Evolutionary conservation across 164 flowering plant genomes (phyloP), one percentile per base, ranked within the genome.

Genomic region (Aristolochia fimbriata): DNA sequence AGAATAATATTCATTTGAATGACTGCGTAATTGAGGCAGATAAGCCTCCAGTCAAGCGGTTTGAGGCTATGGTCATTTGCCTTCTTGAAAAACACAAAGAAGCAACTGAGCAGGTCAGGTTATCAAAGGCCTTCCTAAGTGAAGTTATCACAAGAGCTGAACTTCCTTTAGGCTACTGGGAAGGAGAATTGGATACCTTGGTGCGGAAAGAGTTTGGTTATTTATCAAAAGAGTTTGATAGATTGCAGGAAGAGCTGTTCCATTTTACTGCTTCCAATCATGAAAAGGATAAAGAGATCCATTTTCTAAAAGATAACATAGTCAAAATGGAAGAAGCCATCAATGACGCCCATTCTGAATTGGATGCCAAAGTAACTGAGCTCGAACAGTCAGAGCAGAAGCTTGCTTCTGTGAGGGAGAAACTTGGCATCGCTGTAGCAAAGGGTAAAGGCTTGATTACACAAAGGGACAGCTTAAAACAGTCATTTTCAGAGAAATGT

Each of bases 391-490:
- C 97, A 59, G 99, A 94, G 73, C 96, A 83, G 78, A 81, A 91
- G 57, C 80, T 84, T 23, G 76, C 87, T 49, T 85, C 96, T 64
- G 71, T 85, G 23, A 85, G 95, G 70, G 99, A 94, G 74, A 94
- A 91, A 76, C 96, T 94, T 56, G 70, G 97, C 70, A 84, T 91
- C 30, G 99, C 99, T 64, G 99, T 94, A 61, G 81, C 91, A 13
- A 94, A 91, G 68, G 99, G 99, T 47, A 94, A 94, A 78, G 96
- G 96, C 46, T 74, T 94, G 71, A 70, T 94, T 66, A 84, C 78
- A 60, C 96, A 91, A 75, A 92, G 99, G 52, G 99, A 94, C 66
- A 65, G 70, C 71, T 83, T 90, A 25, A 88, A 83, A 71, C 91
- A 85, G 66, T 79, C 87, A 14, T 77, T 94, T 58, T 80, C 91